Percentiles rank a stretch among this genome's conserved stretches.
Conservation (phyloP, 352 stramenopile genomes). For the Globisporangium okanoganense region DNA sequence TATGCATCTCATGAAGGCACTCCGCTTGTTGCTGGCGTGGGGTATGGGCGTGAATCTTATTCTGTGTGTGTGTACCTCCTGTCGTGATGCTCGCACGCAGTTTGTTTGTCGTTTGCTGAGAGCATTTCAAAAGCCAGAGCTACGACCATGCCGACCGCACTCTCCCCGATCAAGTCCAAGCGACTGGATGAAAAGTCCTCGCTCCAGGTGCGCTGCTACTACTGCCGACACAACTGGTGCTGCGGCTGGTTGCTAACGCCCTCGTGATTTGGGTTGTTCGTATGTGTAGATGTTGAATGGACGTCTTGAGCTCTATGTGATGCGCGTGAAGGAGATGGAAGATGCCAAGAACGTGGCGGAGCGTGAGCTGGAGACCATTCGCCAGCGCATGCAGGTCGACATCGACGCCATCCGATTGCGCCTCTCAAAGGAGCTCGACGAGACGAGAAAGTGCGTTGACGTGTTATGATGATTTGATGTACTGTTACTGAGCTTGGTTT, state of each 20-base stretch:
- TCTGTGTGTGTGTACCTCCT: background rate
- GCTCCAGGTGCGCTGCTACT: slow-evolving; percentile 53
- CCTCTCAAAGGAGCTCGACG: slow-evolving; percentile 68
- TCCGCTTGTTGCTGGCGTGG: background rate
- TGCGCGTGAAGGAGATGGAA: slow-evolving; percentile 81
- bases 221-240: background rate
- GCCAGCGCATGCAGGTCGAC: slow-evolving; percentile 75
- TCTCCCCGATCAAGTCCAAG: slow-evolving; percentile 85
- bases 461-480: background rate
- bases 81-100: background rate
- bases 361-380: slow-evolving; percentile 77
- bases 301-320: slow-evolving; percentile 78
- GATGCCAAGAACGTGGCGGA: slow-evolving; percentile 70
- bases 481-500: background rate
- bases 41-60: background rate
- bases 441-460: slow-evolving; percentile 54
- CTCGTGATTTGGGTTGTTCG: background rate
- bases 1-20: background rate
- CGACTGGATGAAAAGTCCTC: slow-evolving; percentile 79
- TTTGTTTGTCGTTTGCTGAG: background rate
- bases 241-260: slow-evolving; percentile 5
- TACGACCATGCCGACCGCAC: slow-evolving; percentile 40
- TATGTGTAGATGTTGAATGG: slow-evolving; percentile 61
- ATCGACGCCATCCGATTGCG: slow-evolving; percentile 54
- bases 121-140: background rate